Base-by-base conservation (phyloP, 164 flowering plant species). In the Vitis riparia region DNA sequence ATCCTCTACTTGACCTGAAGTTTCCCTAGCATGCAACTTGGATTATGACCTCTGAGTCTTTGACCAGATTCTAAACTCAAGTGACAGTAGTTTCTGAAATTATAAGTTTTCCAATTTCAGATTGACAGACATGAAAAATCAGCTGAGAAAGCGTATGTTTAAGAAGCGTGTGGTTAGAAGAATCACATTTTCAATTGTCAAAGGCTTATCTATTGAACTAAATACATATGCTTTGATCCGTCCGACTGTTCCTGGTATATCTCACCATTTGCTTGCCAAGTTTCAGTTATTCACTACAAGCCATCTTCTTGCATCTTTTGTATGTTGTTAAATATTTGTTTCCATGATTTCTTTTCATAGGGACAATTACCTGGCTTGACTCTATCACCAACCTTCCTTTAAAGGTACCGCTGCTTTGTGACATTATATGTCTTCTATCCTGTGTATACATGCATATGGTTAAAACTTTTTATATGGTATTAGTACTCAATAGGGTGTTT, bases 181-280 rank as follows among this genome's bases (percentile, higher is more conserved):
- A 76, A 78, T 93, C 58, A 79, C 80, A 53, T 87, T 95, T 67
- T 71, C 77, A 27, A 80, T 95, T 76, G 84, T 81, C 65, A 71
- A 78, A 79, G 97, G 88, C 53, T 59, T 93, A 63, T 87, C 96
- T 4, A 88, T 95, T 66, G 92, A 90, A 77, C 73, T 95, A 80
- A 87, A 89, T 80, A 69, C 94, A n/a, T 91, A 93, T 84, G 99
- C 99, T 75, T 79, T 95, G 70, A 78, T 95, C 71, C 99, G 98
- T 74, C 98, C 98, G 68, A 83, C 98, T 16, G 58, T 80, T 68
- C 94, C 93, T 68, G 99, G 99, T 90, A 62, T 48, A 66, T 49
- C 10, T 30, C 50, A 11, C 52, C 55, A 19, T 64, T 14, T 37
- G 66, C 17, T 51, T 9, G 19, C 12, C 37, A 62, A 10, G 49